Evolutionary conservation across 2,329 filamentous ascomycete genomes (phyloP).

Genomic region (Neurospora sp.): DNA sequence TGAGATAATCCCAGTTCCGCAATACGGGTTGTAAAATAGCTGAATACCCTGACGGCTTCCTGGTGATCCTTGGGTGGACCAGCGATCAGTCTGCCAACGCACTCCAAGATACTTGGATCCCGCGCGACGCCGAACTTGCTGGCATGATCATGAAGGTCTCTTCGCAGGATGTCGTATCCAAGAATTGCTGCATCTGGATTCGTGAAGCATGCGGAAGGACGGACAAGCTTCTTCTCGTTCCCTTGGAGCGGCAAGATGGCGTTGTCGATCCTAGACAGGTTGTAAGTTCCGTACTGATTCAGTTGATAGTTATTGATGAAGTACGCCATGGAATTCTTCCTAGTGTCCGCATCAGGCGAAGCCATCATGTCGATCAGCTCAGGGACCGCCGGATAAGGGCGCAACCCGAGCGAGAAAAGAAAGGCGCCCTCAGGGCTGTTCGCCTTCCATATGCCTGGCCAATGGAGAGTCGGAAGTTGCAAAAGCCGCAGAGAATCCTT

Average conservation of each 20-base stretch:
- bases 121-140: constrained; percentile 75
- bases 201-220: constrained; percentile 70
- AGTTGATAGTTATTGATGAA: constrained; percentile 71
- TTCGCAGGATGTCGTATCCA: constrained; percentile 68
- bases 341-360: constrained; percentile 45
- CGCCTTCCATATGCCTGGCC: constrained; percentile 58
- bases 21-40: constrained; percentile 72
- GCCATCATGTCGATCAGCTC: constrained; percentile 75
- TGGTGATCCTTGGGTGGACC: constrained; percentile 58
- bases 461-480: constrained; percentile 67
- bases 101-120: constrained; percentile 70
- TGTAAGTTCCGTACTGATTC: constrained; percentile 63
- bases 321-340: constrained; percentile 66
- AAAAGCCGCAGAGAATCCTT: constrained; percentile 60
- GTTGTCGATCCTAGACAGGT: constrained; percentile 43
- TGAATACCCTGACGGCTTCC: constrained; percentile 65
- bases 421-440: constrained; percentile 66
- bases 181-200: constrained; percentile 69
- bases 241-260: constrained; percentile 67
- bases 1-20: constrained; percentile 59
- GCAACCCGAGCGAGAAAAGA: constrained; percentile 62
- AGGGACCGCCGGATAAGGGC: constrained; percentile 56
- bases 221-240: constrained; percentile 53
- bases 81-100: constrained; percentile 62
- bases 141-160: constrained; percentile 71